These are phyloP conservation scores for Mortierella sp. DNA, from an alignment of 371 early-diverging fungal species.

Conservation along the genomic window DNA sequence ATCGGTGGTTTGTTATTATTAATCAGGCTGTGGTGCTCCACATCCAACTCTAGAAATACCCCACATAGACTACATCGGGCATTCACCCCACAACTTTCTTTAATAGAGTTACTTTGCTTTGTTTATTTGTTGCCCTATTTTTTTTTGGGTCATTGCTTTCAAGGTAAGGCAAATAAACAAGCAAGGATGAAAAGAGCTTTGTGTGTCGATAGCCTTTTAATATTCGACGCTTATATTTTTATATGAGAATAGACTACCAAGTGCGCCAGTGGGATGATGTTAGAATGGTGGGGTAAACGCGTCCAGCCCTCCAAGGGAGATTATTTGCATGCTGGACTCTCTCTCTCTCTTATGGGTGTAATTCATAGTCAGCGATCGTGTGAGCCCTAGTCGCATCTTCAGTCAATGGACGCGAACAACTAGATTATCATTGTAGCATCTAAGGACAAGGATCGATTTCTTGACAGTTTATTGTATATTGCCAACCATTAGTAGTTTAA, in stretches of 20 bases:
- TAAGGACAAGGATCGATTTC: no score
- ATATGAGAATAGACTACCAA: no score
- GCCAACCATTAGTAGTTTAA: no score
- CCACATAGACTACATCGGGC: background rate
- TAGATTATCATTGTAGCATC: no score
- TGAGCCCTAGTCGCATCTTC: background rate
- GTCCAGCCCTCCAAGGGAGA: background rate
- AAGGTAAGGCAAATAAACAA: background rate
- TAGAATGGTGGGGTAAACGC: background rate
- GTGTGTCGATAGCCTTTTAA: background rate
- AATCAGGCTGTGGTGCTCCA: no score
- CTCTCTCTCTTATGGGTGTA: background rate
- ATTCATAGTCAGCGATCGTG: background rate
- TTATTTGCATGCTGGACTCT: background rate
- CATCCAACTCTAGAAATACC: no score
- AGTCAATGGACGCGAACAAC: background rate
- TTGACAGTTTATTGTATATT: no score
- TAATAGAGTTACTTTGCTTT: background rate
- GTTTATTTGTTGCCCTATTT: background rate
- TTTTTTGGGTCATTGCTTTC: slow-evolving; percentile 1
- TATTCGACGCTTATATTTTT: background rate
- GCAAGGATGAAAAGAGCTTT: background rate
- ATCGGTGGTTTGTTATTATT: no score
- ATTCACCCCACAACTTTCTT: slow-evolving; percentile 6
- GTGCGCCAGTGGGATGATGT: no score